These are phyloP conservation scores for Nannochloris sp. DNA, from an alignment of 139 green algal species.

Conservation along the genomic window DNA sequence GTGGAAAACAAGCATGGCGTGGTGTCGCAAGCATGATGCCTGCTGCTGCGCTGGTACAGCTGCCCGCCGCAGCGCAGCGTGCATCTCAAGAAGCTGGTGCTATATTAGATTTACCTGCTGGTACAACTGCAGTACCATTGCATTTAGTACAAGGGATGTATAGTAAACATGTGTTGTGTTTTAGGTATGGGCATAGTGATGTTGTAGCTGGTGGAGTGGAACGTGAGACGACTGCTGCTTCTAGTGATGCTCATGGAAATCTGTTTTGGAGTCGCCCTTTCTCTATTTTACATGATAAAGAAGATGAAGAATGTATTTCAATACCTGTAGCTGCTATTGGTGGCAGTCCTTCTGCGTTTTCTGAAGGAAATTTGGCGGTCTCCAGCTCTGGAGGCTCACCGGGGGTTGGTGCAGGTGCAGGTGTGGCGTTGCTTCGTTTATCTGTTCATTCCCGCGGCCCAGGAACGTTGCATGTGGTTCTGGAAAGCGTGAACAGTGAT, in stretches of 20 bases:
- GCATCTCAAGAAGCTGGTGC: background rate
- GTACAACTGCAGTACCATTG: slow-evolving; percentile 22
- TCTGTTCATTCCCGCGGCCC: slow-evolving; percentile 22
- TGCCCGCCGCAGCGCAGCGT: background rate
- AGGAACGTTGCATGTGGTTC: slow-evolving; percentile 42
- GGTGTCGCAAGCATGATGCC: too few species aligned
- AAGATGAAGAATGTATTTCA: background rate
- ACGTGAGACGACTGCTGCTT: too few species aligned
- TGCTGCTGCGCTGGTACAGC: slow-evolving; percentile 2
- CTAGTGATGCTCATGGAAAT: background rate
- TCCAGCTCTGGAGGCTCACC: too few species aligned
- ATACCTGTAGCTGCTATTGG: background rate
- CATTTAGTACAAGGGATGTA: slow-evolving; percentile 5
- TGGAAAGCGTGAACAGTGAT: slow-evolving; percentile 39
- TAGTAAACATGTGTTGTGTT: slow-evolving; percentile 2
- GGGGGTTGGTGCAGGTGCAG: background rate
- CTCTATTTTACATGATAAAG: background rate
- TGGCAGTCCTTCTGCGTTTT: background rate
- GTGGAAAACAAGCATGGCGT: too few species aligned
- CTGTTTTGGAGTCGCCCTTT: background rate
- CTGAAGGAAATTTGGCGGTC: too few species aligned
- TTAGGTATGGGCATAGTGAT: too few species aligned
- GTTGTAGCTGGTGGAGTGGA: too few species aligned
- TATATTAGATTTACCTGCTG: slow-evolving; percentile 23
- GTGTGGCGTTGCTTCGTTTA: slow-evolving; percentile 35